phyloP scores from a whole-genome alignment of 164 flowering plant species.

The Litsea cubeba region DNA sequence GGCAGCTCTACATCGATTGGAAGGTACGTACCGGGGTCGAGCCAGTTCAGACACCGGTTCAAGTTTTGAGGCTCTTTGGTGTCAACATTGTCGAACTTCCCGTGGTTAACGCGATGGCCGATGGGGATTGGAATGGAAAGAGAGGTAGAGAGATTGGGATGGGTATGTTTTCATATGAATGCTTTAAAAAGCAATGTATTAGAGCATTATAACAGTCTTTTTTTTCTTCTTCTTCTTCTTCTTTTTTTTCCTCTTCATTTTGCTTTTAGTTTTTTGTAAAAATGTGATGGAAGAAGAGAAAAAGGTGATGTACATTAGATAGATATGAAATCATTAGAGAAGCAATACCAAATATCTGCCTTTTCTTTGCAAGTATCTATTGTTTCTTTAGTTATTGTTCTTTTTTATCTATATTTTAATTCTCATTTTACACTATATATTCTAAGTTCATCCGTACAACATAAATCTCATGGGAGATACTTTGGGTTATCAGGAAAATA shows the following conservation, averaged over 20 bases:
- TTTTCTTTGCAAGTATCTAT: too few species aligned
- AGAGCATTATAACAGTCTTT: slow-evolving; percentile 9
- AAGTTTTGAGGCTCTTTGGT: slow-evolving; percentile 68
- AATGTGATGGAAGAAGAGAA: not conserved
- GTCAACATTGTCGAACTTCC: slow-evolving; percentile 60
- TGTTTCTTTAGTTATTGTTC: too few species aligned
- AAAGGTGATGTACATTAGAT: not conserved
- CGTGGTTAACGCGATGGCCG: slow-evolving; percentile 5
- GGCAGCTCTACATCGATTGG: slow-evolving; percentile 71
- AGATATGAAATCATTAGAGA: not conserved
- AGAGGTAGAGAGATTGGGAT: slow-evolving; percentile 43
- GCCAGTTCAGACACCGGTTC: slow-evolving; percentile 21
- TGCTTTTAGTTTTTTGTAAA: not conserved
- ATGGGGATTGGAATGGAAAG: slow-evolving; percentile 29
- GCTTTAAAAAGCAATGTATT: slow-evolving; percentile 51
- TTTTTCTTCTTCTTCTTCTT: too few species aligned
- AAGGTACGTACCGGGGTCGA: slow-evolving; percentile 24
- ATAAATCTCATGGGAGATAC: too few species aligned
- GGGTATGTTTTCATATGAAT: slow-evolving; percentile 41
- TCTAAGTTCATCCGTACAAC: too few species aligned
- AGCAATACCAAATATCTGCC: not conserved
- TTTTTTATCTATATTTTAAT: too few species aligned
- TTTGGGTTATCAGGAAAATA: too few species aligned
- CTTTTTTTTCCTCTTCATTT: not conserved
- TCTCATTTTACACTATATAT: too few species aligned